Base-by-base conservation (phyloP, 176 grass and related monocot genomes). In the Thinopyrum elongatum region DNA sequence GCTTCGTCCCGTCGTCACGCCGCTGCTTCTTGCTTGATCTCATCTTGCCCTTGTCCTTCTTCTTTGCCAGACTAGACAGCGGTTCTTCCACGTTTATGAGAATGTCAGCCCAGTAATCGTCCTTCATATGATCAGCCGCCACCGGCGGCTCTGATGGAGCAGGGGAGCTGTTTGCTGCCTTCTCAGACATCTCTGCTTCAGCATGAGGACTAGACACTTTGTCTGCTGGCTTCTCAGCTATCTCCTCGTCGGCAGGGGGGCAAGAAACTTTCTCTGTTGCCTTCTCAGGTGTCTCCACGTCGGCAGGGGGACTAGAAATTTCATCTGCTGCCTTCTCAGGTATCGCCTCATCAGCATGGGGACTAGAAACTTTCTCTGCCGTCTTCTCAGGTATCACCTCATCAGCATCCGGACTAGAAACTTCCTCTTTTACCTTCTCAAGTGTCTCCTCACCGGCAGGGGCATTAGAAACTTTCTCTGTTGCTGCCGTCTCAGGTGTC, bases 61-160 rank as follows among this genome's bases (percentile, higher is more conserved):
- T 90, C 81, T 78, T 98, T 80, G 35, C 86, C 53, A 73, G 73
- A 36, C 75, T 82, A 53, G 87, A 83, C 30, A 83, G 41, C 19
- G 81, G 81, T 91, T 90, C 86, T 41, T 95, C 88, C 67, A 84
- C 86, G 67, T 87, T 80, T 42, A 91, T 81, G 57, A 93, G 85
- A 84, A 93, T 77, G 90, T 93, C 90, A n/a, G 91, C 70, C 90
- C 90, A 93, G 88, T 90, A 91, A 8, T 92, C 81, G 16, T 95
- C 91, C 61, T 86, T 83, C 84, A 90, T 86, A 66, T 92, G 82
- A 53, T 90, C 81, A 78, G 65, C 39, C 61, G 61, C 70, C 66
- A 79, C 33, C n/a, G 81, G 81, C 63, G 82, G 53, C 58, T 79
- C 89, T 25, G 53, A 46, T 44, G 85, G 66, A 78, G 36, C 65